Evolutionary conservation across 2,329 filamentous ascomycete species (phyloP), one percentile per base, ranked within the genome.

Genomic region (Colletotrichum noveboracense): DNA sequence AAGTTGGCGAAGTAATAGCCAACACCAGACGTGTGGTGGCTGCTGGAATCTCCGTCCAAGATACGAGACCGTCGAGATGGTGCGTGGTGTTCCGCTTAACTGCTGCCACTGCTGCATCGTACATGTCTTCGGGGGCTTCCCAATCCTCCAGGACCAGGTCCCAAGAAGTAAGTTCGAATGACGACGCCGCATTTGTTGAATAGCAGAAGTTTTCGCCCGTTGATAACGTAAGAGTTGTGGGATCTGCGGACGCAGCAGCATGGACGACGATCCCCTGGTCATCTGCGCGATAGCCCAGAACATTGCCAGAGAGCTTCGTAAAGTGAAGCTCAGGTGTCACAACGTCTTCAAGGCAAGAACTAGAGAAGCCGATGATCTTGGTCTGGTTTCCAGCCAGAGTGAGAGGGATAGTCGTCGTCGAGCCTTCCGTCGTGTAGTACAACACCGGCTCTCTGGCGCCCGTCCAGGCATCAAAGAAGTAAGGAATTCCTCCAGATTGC

Each of bases 1-100:
- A 77, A 77, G 21, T 55, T 70, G 13, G 72, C 30, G 4, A 9
- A 26, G 30, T 76, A 76, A 52, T 73, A 70, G 13, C 76, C 76
- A 14, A 75, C 10, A 6, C 76, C 76, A 24, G 72, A 75, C 10
- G 32, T 55, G 26, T 73, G 9, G 48, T 26, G 16, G 71, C 62
- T 9, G 12, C 24, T 4, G 68, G 65, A 12, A 77, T 70, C 5
- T 76, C 65, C 2, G 32, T 34, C 76, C 73, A 77, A 3, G 69
- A 69, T 4, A 62, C 26, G 10, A 77, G 60, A 3, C 26, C 18
- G 2, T 21, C 30, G 6, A 77, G 32, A 24, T 61, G 18, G 13
- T 72, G 69, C 2, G 69, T 75, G 3, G 73, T 76, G 65, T 77
- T 77, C 1, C 55, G 60, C 69, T 73, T 77, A 3, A 24, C 14